Evolutionary conservation across 768 basidiomycete genomes (phyloP).

Genomic region (Trametes cingulata): DNA sequence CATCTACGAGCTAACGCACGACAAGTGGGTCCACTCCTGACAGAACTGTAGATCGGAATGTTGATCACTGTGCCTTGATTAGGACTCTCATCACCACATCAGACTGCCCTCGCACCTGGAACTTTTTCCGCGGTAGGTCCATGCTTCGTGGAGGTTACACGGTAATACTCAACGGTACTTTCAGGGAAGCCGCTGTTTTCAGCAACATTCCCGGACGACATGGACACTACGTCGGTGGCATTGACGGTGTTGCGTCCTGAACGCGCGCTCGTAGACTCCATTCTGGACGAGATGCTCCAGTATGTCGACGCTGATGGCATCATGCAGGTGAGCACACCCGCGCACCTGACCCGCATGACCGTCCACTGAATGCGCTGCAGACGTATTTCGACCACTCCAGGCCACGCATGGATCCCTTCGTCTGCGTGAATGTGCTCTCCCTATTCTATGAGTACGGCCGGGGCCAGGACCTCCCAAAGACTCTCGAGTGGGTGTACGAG

Average conservation of each 20-base stretch:
- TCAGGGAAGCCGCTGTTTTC: conserved; percentile 20
- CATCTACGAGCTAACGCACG: conserved; percentile 53
- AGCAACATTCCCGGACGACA: conserved; percentile 48
- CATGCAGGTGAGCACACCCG: conserved; percentile 23
- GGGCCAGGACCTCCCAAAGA: conserved; percentile 44
- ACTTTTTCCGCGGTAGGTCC: conserved; percentile 50
- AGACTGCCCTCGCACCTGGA: conserved; percentile 47
- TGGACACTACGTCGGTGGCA: conserved; percentile 60
- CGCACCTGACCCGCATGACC: background rate
- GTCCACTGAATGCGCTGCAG: conserved; percentile 28
- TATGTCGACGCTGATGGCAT: conserved; percentile 53
- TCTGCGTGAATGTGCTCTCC: conserved; percentile 50
- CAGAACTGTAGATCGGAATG: conserved; percentile 34
- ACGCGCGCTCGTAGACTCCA: conserved; percentile 37
- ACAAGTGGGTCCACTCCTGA: conserved; percentile 51
- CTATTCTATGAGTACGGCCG: conserved; percentile 54
- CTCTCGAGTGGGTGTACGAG: conserved; percentile 50
- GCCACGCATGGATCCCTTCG: conserved; percentile 54
- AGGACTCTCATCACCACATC: conserved; percentile 44
- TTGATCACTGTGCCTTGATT: background rate
- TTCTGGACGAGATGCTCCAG: conserved; percentile 61
- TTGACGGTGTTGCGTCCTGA: conserved; percentile 42
- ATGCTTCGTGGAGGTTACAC: background rate
- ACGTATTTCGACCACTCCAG: conserved; percentile 54
- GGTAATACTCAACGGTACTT: background rate